Conservation (phyloP, 352 stramenopile genomes). For the Pythium dissotocum region DNA sequence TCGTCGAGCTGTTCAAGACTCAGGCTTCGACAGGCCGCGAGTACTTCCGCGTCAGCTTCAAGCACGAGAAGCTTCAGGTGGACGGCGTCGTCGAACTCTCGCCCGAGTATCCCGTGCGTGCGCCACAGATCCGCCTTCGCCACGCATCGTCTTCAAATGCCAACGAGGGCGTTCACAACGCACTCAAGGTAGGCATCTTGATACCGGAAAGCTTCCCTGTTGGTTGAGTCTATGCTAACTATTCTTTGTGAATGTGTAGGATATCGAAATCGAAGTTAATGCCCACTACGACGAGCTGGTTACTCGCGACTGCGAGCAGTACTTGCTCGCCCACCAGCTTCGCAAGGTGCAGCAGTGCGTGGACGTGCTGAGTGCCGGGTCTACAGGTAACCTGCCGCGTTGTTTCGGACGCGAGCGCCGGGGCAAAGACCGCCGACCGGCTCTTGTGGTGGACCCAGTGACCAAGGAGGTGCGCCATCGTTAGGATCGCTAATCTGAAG, state of each 20-base stretch:
- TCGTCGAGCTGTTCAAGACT: conserved; percentile 48
- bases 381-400: conserved; percentile 27
- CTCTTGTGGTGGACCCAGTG: conserved; percentile 63
- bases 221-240: background rate
- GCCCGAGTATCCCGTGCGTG: conserved; percentile 63
- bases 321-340: conserved; percentile 71
- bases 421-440: conserved; percentile 69
- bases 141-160: conserved; percentile 25
- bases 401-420: conserved; percentile 65
- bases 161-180: conserved; percentile 38
- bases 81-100: conserved; percentile 58
- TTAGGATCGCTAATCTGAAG: conserved; percentile 28
- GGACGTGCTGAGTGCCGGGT: conserved; percentile 47
- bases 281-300: conserved; percentile 66
- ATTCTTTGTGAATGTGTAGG: conserved; percentile 28
- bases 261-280: conserved; percentile 81
- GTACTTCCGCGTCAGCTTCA: conserved; percentile 57
- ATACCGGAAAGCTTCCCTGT: background rate
- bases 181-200: conserved; percentile 51
- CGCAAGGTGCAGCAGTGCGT: conserved; percentile 70
- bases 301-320: conserved; percentile 40
- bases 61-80: conserved; percentile 43
- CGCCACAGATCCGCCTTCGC: conserved; percentile 66
- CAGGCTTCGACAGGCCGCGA: conserved; percentile 38
- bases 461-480: conserved; percentile 63